Base-by-base conservation (phyloP, 2,329 filamentous ascomycete species). In the Exophiala xenobiotica region DNA sequence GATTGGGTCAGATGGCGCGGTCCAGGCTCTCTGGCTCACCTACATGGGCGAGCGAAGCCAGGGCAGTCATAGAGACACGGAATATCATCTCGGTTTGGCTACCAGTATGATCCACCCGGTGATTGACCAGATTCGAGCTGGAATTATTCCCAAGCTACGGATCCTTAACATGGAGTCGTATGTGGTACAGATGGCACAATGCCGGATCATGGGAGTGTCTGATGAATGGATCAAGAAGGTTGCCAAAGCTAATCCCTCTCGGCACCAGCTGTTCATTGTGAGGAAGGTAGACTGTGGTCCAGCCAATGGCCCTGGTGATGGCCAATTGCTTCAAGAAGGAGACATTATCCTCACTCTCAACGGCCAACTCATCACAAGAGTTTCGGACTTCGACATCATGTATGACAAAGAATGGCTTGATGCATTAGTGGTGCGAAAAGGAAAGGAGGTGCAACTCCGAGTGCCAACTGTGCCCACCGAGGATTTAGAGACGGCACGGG, bases 191-290 rank as follows among this genome's bases (percentile, higher is more conserved):
- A 97, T 99, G 92, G 88, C 87, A 31, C 93, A 99, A 72, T 92
- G 90, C 12, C 87, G 91, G 29, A 90, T 97, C 60, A 97, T 99
- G 91, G 93, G 93, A 7, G 90, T 97, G 1, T 89, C 88, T 0
- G 91, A 97, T 63, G 86, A 95, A 56, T 97, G 92, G 93, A 96
- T 99, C 63, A 80, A 88, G 62, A 87, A 90, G 69, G 92, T 96
- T 2, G 86, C 93, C 46, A 78, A 85, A 59, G 89, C 90, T 56
- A 96, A 99, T 69, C 87, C 89, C 31, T 86, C 93, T 44, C 88
- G 90, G 51, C 93, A 99, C 67, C 93, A 99, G 72, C 81, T 99
- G 29, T 99, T 99, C 76, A 96, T 99, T 88, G 90, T 99, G 23
- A 87, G 90, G 63, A 99, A 99, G 74, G 86, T 95, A 54, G 77